A percentile compares a stretch with the other conserved stretches of the same genome.
These are phyloP conservation scores for Pinus tabuliformis DNA, from an alignment of 75 land plant species.

Conservation along the genomic window DNA sequence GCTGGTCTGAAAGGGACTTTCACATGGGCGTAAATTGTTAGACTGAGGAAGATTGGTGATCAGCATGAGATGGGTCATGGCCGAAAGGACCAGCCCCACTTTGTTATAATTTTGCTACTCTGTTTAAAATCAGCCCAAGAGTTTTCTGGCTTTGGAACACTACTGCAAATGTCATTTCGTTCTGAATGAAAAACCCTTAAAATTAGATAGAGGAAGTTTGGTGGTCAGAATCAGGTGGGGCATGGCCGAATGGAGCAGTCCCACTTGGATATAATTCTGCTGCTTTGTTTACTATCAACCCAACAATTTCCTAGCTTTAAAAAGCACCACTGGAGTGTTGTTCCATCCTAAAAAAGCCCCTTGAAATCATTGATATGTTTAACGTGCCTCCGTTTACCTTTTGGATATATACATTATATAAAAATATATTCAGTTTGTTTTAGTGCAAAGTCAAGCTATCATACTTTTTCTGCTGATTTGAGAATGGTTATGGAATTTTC, in stretches of 20 bases:
- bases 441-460: too few relatives aligned
- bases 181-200: background rate
- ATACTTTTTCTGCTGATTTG: too few relatives aligned
- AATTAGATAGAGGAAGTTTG: background rate
- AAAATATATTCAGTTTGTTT: too few relatives aligned
- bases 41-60: background rate
- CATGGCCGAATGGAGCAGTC: background rate
- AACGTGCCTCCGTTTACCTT: background rate
- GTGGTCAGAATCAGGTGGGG: background rate
- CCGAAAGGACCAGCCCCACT: background rate
- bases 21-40: background rate
- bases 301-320: background rate
- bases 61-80: background rate
- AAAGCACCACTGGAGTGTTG: background rate
- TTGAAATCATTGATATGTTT: background rate
- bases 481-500: too few relatives aligned
- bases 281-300: conserved; percentile 1
- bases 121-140: background rate
- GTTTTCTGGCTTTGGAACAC: background rate
- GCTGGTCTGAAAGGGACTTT: background rate
- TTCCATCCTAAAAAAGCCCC: background rate
- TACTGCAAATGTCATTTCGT: background rate
- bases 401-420: background rate
- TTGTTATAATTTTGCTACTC: background rate
- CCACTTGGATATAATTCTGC: background rate